phyloP scores from a whole-genome alignment of 352 stramenopile genomes.

The Globisporangium echinulatum region DNA sequence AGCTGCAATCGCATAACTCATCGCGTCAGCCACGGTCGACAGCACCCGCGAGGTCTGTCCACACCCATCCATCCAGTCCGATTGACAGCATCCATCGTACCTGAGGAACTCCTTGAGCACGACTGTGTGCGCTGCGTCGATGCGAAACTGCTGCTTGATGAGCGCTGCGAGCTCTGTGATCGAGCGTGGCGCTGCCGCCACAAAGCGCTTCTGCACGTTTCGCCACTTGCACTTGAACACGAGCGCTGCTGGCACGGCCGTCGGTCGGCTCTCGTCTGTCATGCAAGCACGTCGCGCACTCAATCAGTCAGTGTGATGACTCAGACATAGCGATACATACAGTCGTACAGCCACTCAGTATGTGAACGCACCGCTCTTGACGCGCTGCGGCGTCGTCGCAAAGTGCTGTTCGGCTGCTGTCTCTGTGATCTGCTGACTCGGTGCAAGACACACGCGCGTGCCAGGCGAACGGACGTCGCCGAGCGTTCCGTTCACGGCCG shows the following conservation, averaged over 20 bases:
- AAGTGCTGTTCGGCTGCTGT: constrained; percentile 6
- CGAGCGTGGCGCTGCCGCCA: constrained; percentile 19
- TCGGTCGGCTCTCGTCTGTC: constrained; percentile 9
- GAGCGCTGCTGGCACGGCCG: constrained; percentile 12
- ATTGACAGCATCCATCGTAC: constrained; percentile 8
- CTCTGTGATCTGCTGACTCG: neutral
- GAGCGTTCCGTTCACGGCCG: constrained; percentile 14
- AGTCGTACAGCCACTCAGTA: neutral
- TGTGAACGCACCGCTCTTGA: neutral
- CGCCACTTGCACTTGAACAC: constrained; percentile 69
- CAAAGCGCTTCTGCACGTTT: constrained; percentile 37
- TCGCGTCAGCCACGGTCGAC: neutral
- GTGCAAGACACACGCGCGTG: constrained; percentile 16
- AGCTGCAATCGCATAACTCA: neutral
- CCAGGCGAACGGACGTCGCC: constrained; percentile 1
- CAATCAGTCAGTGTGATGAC: neutral
- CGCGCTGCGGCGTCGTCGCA: constrained; percentile 26
- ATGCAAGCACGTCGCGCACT: neutral
- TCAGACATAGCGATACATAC: neutral
- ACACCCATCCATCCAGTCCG: neutral
- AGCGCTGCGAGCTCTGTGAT: constrained; percentile 25
- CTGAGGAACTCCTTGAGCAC: constrained; percentile 36
- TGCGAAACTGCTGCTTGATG: constrained; percentile 36
- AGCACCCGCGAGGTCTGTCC: neutral
- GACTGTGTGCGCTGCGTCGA: constrained; percentile 14